Base-by-base conservation (phyloP, 345 rosid species). In the Gossypium turneri region DNA sequence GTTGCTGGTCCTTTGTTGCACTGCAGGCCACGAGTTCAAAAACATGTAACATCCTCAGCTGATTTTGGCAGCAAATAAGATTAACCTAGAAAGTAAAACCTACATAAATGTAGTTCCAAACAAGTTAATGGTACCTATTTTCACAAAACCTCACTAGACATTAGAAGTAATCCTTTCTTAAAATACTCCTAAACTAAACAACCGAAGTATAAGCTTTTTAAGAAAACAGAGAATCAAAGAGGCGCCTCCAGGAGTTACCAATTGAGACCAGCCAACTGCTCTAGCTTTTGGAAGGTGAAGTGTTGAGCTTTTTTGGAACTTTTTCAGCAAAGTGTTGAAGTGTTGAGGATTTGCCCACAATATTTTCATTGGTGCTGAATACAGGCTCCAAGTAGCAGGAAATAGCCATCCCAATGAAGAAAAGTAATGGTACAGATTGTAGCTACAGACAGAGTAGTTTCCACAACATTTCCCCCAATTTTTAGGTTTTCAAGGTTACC, bases 11-110 rank as follows among this genome's bases (percentile, higher is more conserved):
- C n/a, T n/a, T n/a, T n/a, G n/a, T n/a, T n/a, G n/a, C n/a, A n/a
- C n/a, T n/a, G n/a, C n/a, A n/a, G n/a, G n/a, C n/a, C n/a, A n/a
- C n/a, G n/a, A n/a, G n/a, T n/a, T n/a, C n/a, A n/a, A n/a, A n/a
- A n/a, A 22, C 98, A 95, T 97, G 91, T 91, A 57, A 93, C 94
- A 81, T 93, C 92, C 82, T 89, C 94, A 6, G 98, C 97, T 43
- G 99, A 90, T 64, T 87, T 80, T n/a, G 58, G 22, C 60, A 56
- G 25, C 12, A 56, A 56, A 56, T 24, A 1, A 19, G 60, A 24
- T 56, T 56, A 55, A 55, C 24, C 59, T n/a, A 20, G 25, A 55
- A 55, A n/a, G 59, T 3, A 55, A 55, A 55, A 19, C 12, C 12
- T 8, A 12, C 25, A 19, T n/a, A 55, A 20, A 53, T 53, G 22